Conservation (phyloP, 2,329 filamentous ascomycete species). For the Taxawa tesnikishii region DNA sequence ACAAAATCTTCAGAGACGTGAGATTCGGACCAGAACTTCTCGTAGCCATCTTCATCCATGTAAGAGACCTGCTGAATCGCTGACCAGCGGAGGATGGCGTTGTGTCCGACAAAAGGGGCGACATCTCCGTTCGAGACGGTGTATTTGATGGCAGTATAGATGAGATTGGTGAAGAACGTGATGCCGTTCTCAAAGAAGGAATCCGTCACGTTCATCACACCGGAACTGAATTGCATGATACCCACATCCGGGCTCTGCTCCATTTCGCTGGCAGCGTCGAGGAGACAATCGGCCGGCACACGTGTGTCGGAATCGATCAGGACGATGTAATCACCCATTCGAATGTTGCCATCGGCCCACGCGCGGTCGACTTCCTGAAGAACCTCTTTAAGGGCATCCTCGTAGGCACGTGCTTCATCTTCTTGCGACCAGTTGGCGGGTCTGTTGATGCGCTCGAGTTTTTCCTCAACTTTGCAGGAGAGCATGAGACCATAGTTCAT, state of each 20-base stretch:
- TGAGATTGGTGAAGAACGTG: slow-evolving; percentile 67
- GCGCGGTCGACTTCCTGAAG: slow-evolving; percentile 42
- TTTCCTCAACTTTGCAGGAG: slow-evolving; percentile 50
- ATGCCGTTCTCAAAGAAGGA: slow-evolving; percentile 66
- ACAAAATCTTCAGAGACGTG: slow-evolving; percentile 70
- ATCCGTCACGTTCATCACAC: slow-evolving; percentile 64
- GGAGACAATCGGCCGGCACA: slow-evolving; percentile 53
- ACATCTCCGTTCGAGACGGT: slow-evolving; percentile 60
- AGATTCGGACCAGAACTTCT: slow-evolving; percentile 62
- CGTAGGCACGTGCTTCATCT: slow-evolving; percentile 35
- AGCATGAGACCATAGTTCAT: slow-evolving; percentile 61
- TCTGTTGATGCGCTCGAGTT: slow-evolving; percentile 30
- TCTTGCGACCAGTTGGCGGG: slow-evolving; percentile 22
- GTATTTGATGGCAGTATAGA: slow-evolving; percentile 62
- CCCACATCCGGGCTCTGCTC: slow-evolving; percentile 56
- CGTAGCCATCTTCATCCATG: slow-evolving; percentile 44
- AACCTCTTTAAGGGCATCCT: slow-evolving; percentile 35
- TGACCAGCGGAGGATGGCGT: slow-evolving; percentile 61
- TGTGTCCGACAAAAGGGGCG: slow-evolving; percentile 67
- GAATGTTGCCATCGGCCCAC: slow-evolving; percentile 49
- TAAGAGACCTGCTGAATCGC: slow-evolving; percentile 48
- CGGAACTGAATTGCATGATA: slow-evolving; percentile 60
- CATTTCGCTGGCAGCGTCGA: slow-evolving; percentile 62
- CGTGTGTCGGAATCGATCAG: slow-evolving; percentile 59
- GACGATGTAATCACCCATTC: slow-evolving; percentile 51